Conservation (phyloP, 2,329 filamentous ascomycete genomes). For the Fusarium secorum region DNA sequence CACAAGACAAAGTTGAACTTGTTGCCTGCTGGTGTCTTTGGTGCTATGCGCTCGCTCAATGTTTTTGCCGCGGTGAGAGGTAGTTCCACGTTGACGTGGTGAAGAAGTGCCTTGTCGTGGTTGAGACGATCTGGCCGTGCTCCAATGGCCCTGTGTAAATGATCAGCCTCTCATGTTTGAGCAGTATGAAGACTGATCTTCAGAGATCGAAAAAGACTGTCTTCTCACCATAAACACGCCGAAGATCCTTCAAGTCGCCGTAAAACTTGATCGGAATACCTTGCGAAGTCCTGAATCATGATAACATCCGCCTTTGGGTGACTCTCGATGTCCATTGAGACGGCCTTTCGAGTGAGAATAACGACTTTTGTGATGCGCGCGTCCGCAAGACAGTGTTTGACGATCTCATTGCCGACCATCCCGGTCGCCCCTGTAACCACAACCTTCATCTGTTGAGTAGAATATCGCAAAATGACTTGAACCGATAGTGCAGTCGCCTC, state of each 20-base stretch:
- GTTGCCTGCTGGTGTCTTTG: slow-evolving; percentile 41
- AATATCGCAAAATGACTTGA: background rate
- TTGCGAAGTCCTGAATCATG: slow-evolving; percentile 61
- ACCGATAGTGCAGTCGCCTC: background rate
- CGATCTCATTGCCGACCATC: slow-evolving; percentile 61
- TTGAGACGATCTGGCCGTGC: slow-evolving; percentile 56
- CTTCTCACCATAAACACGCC: slow-evolving; percentile 70
- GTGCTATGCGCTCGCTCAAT: slow-evolving; percentile 51
- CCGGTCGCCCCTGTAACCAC: slow-evolving; percentile 68
- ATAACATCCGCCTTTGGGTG: slow-evolving; percentile 60
- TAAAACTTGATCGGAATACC: slow-evolving; percentile 53
- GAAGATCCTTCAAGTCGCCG: slow-evolving; percentile 58
- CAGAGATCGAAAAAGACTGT: slow-evolving; percentile 23
- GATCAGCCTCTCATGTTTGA: background rate
- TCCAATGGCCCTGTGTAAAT: slow-evolving; percentile 50
- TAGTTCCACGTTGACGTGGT: slow-evolving; percentile 66
- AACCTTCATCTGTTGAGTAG: slow-evolving; percentile 57
- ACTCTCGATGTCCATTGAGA: slow-evolving; percentile 52
- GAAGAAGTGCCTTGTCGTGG: slow-evolving; percentile 53
- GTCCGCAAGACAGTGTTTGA: slow-evolving; percentile 59
- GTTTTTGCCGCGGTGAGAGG: slow-evolving; percentile 65
- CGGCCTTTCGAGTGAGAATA: slow-evolving; percentile 58
- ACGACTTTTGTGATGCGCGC: slow-evolving; percentile 60
- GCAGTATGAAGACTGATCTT: background rate
- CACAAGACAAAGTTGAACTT: slow-evolving; percentile 55